phyloP scores from a whole-genome alignment of 1,139 yeast genomes.

The Nakaseomyces nivariensis region DNA sequence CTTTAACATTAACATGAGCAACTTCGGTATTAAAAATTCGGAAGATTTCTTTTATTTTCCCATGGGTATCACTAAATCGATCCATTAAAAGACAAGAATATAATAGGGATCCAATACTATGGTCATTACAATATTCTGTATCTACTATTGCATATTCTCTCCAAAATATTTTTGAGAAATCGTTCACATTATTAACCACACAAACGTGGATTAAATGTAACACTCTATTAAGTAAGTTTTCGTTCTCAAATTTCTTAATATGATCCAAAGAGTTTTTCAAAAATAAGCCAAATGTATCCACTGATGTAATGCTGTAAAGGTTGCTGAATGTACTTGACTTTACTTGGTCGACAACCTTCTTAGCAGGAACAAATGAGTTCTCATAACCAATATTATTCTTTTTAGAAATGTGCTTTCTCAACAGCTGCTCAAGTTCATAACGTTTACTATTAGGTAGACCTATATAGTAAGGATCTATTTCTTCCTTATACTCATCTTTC shows the following conservation, averaged over 20 bases:
- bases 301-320: conserved; percentile 42
- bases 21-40: conserved; percentile 29
- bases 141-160: conserved; percentile 30
- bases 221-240: conserved; percentile 45
- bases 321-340: conserved; percentile 32
- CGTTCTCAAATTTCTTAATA: conserved; percentile 37
- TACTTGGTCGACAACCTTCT: conserved; percentile 26
- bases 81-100: conserved; percentile 38
- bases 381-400: conserved; percentile 31
- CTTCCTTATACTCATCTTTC: conserved; percentile 44
- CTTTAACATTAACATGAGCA: conserved; percentile 26
- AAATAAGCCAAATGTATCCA: conserved; percentile 43
- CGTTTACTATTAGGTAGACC: conserved; percentile 70
- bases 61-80: conserved; percentile 35
- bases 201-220: conserved; percentile 65
- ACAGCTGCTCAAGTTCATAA: conserved; percentile 53
- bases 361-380: conserved; percentile 46
- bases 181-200: conserved; percentile 27
- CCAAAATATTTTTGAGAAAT: conserved; percentile 27
- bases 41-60: conserved; percentile 48
- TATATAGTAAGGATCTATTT: conserved; percentile 73
- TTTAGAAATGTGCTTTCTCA: conserved; percentile 27
- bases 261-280: conserved; percentile 41
- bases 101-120: conserved; percentile 38
- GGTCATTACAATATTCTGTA: conserved; percentile 34